Percentiles rank a stretch among this genome's conserved stretches.
Conservation (phyloP, 2,329 filamentous ascomycete genomes). For the Cladosporium phlei region DNA sequence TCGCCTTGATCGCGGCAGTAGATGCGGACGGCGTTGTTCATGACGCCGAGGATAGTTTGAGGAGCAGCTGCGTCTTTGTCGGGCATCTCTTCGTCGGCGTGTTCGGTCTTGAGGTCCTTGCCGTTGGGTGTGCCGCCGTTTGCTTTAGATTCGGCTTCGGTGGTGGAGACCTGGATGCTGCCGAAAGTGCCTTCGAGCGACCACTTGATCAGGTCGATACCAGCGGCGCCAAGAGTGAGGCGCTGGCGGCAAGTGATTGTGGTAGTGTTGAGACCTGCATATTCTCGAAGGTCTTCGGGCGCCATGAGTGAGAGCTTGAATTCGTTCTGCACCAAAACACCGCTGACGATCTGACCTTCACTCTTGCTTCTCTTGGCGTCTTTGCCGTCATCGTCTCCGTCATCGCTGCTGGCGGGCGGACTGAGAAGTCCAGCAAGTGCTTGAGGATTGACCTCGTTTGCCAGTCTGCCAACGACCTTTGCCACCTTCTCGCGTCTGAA, state of each 20-base stretch:
- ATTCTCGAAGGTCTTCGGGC: conserved; percentile 90
- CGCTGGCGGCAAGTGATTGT: conserved; percentile 90
- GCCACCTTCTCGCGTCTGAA: conserved; percentile 94
- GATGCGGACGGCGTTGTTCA: conserved; percentile 85
- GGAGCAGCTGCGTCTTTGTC: conserved; percentile 34
- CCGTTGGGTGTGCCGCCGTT: conserved; percentile 23
- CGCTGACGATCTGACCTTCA: conserved; percentile 62
- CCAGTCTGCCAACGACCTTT: conserved; percentile 92
- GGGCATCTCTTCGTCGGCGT: conserved; percentile 36
- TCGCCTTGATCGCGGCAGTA: conserved; percentile 54
- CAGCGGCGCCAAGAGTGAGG: conserved; percentile 79
- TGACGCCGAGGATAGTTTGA: conserved; percentile 57
- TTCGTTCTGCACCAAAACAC: conserved; percentile 93
- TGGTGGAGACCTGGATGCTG: conserved; percentile 51
- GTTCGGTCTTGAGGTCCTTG: conserved; percentile 40
- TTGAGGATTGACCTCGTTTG: conserved; percentile 67
- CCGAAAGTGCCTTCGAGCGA: conserved; percentile 92
- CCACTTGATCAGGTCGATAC: conserved; percentile 88
- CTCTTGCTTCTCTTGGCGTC: conserved; percentile 22
- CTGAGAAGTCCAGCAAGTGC: conserved; percentile 24
- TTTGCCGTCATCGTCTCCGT: conserved; percentile 37
- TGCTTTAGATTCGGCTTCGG: conserved; percentile 20
- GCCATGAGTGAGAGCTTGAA: conserved; percentile 98
- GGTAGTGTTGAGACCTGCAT: conserved; percentile 92
- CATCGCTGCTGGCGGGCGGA: conserved; percentile 32